phyloP scores from a whole-genome alignment of 495 filamentous ascomycete species.

The Friedmanniomyces endolithicus region DNA sequence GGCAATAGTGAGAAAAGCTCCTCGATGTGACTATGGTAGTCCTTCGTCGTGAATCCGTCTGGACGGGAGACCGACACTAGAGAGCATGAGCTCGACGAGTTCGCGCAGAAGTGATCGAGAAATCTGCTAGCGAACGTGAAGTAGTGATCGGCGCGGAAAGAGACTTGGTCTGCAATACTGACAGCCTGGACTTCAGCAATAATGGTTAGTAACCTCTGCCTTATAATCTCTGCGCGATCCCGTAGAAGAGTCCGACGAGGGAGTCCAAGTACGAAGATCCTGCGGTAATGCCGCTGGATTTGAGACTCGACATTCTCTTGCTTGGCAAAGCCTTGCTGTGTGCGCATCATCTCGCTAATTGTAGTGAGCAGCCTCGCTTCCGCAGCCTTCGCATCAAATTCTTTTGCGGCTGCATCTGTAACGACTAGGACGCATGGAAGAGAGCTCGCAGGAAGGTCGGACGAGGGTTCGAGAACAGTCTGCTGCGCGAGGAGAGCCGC shows the following conservation, averaged over 20 bases:
- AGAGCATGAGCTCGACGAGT: not conserved
- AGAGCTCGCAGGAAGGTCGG: not conserved
- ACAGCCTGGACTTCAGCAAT: too few species aligned
- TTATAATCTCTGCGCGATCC: too few species aligned
- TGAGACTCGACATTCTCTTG: not conserved
- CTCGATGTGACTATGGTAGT: not conserved
- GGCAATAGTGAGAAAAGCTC: not conserved
- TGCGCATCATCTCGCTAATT: not conserved
- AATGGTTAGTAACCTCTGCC: too few species aligned
- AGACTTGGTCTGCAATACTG: too few species aligned
- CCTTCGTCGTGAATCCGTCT: not conserved
- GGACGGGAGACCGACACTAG: not conserved
- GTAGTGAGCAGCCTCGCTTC: not conserved
- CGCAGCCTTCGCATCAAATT: not conserved
- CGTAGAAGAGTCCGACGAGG: too few species aligned
- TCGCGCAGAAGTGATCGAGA: too few species aligned
- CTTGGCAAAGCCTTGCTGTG: not conserved
- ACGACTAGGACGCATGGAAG: conserved; percentile 1
- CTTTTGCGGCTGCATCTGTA: not conserved
- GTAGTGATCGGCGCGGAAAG: too few species aligned
- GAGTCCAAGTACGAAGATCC: too few species aligned
- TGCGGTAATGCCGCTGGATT: not conserved
- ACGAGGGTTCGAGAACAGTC: not conserved
- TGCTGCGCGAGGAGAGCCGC: not conserved
- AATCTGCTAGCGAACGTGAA: too few species aligned